Percentiles rank a stretch among this genome's conserved stretches.
These are phyloP conservation scores for Oryza longistaminata DNA, from an alignment of 176 grass and related monocot genomes.

Conservation along the genomic window DNA sequence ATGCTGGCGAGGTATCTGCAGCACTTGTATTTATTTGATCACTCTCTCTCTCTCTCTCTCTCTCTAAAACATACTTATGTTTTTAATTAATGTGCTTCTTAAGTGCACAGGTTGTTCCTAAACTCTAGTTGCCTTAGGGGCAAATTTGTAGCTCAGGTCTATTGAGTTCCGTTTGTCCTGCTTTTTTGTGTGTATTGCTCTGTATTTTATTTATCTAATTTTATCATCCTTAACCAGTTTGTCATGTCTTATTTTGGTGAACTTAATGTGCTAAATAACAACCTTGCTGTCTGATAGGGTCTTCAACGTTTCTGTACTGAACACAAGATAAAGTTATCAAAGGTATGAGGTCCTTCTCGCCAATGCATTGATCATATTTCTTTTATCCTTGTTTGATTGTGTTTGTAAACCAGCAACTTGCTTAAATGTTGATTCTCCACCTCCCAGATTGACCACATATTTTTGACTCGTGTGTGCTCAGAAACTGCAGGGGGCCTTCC, in stretches of 20 bases:
- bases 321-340: slow-evolving; percentile 99
- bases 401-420: slow-evolving; percentile 19
- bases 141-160: not conserved
- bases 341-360: slow-evolving; percentile 49
- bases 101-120: not conserved
- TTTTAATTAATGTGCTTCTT: slow-evolving; percentile 8
- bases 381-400: slow-evolving; percentile 23
- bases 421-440: slow-evolving; percentile 28
- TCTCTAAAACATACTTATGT: not conserved
- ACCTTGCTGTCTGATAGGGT: slow-evolving; percentile 59
- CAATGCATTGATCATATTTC: slow-evolving; percentile 16
- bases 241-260: not conserved
- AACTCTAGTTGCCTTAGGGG: not conserved
- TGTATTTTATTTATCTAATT: not conserved
- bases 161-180: not conserved
- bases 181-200: not conserved
- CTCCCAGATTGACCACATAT: slow-evolving; percentile 89
- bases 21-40: not conserved
- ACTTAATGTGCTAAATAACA: not conserved
- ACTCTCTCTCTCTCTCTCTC: not conserved
- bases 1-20: slow-evolving; percentile 83
- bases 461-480: slow-evolving; percentile 92
- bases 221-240: not conserved
- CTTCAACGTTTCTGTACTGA: slow-evolving; percentile 96
- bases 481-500: slow-evolving; percentile 99